Conservation (phyloP, 306 rosid genomes). For the Cucurbita argyrosperma region DNA sequence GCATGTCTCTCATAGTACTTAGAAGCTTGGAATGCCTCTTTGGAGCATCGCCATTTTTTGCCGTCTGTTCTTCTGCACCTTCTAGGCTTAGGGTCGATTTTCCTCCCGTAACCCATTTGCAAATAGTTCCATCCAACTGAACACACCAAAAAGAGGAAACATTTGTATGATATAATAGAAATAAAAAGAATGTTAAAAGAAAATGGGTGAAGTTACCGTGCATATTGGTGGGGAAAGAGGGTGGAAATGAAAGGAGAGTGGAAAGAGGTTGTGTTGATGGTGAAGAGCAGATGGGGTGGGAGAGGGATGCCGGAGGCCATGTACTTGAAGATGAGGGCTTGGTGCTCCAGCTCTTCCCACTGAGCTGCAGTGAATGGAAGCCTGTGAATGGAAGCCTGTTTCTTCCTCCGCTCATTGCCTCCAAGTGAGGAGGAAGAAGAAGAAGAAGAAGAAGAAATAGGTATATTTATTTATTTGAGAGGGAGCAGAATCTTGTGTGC, state of each 20-base stretch:
- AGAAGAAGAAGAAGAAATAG: conserved; percentile 16
- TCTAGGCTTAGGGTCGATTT: conserved; percentile 93
- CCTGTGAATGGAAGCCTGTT: conserved; percentile 65
- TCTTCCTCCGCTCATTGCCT: conserved; percentile 39
- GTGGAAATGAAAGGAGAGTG: conserved; percentile 51
- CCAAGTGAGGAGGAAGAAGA: background rate
- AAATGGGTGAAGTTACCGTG: conserved; percentile 12
- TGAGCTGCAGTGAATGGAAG: conserved; percentile 84
- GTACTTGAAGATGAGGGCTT: conserved; percentile 89
- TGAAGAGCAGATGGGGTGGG: conserved; percentile 75
- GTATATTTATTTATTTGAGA: conserved; percentile 57
- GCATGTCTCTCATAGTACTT: conserved; percentile 99
- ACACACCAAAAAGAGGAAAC: background rate
- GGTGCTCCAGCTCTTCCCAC: conserved; percentile 99
- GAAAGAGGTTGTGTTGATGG: conserved; percentile 42
- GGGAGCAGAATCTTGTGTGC: conserved; percentile 88
- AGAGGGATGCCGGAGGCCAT: conserved; percentile 84
- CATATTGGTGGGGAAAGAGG: conserved; percentile 50
- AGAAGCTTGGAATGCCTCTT: conserved; percentile 81
- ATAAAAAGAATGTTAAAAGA: background rate
- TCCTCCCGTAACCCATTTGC: conserved; percentile 83
- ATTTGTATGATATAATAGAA: no score
- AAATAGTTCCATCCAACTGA: conserved; percentile 94
- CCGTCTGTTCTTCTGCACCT: conserved; percentile 99
- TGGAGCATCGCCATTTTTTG: conserved; percentile 92